Evolutionary conservation across 75 land plant genomes (phyloP).

Genomic region (Pinus albicaulis): DNA sequence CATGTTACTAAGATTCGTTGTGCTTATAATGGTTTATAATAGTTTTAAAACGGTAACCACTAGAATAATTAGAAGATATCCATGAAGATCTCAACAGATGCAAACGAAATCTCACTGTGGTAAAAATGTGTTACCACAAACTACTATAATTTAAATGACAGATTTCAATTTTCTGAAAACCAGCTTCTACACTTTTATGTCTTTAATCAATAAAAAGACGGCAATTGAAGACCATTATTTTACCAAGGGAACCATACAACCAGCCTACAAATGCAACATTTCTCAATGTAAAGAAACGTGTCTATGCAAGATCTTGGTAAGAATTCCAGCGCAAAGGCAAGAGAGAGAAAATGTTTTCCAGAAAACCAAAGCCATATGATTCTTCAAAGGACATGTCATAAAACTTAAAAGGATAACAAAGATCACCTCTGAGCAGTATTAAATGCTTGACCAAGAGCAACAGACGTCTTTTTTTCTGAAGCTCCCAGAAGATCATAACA

Average conservation of each 20-base stretch:
- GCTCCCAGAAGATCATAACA: slow-evolving; percentile 79
- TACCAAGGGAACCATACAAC: background rate
- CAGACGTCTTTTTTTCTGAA: slow-evolving; percentile 67
- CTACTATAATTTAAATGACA: background rate
- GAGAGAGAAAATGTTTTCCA: background rate
- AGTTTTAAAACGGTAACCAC: background rate
- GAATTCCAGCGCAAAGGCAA: background rate
- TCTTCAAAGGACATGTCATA: background rate
- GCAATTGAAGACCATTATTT: background rate
- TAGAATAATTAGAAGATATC: background rate
- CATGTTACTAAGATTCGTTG: background rate
- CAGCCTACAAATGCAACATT: background rate
- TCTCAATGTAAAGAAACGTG: background rate
- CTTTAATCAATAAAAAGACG: background rate
- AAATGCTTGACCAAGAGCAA: slow-evolving; percentile 68
- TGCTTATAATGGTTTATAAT: background rate
- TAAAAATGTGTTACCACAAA: background rate
- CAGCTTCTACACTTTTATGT: no score
- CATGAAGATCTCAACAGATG: background rate
- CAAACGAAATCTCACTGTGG: background rate
- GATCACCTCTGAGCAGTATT: slow-evolving; percentile 65
- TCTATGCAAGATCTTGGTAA: background rate
- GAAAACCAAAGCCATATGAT: background rate
- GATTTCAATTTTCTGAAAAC: background rate
- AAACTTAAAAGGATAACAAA: background rate